Evolutionary conservation across 768 basidiomycete species (phyloP), one percentile per base, ranked within the genome.

Genomic region (Suillus occidentalis): DNA sequence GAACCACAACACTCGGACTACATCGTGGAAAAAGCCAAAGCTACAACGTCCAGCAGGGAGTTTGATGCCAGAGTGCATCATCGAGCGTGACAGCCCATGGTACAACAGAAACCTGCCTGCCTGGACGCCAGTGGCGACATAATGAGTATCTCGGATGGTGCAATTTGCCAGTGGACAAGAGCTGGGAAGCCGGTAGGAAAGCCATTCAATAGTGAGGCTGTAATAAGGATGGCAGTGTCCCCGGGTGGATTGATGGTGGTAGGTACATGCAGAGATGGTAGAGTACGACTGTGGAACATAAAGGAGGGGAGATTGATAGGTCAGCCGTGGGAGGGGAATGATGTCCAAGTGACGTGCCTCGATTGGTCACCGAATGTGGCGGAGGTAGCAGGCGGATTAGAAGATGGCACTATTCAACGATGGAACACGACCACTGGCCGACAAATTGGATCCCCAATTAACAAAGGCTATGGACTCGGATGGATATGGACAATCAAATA

Each of bases 181-280:
- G 25, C 3, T 16, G 49, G 49, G 28, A 14, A 3, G 49, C 49
- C 25, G 0, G 25, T 28, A 0, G 49, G 25, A 50, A 50, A 50
- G 14, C 25, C 49, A 8, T 0, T 25, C 25, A 1, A 8, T n/a
- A 39, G 1, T 37, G 0, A 57, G 36, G 6, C 94, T 14, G n/a
- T 22, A 22, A 8, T 1, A 37, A 7, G 4, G 9, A 37, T 57
- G 2, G 22, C 56, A 16, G 13, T 25, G n/a, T 57, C 56, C 16
- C 56, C 8, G 22, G 56, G 25, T 22, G 4, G 14, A 39, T 39
- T 7, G 16, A 22, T 57, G 37, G 56, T 57, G 1, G 56, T 57
- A 5, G 7, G 37, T 18, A 4, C 8, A 16, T 39, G 56, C 8
- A 2, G 1, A 16, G 56, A 57, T 5, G 36, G 8, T 13, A 57